phyloP scores from a whole-genome alignment of 331 rosid species.

The Acacia concinna region DNA sequence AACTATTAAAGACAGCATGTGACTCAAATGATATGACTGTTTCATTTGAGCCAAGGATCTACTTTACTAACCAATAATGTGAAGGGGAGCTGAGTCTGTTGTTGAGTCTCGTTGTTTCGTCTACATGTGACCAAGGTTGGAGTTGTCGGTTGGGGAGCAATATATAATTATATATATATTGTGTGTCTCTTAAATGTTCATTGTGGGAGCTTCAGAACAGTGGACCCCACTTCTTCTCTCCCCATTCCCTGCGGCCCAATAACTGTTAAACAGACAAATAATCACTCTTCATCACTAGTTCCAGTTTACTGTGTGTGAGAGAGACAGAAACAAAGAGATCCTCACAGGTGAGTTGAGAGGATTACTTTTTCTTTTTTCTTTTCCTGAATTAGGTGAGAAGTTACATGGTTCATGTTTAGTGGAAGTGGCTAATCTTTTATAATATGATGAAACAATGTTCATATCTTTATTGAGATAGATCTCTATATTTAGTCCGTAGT shows the following conservation, averaged over 20 bases:
- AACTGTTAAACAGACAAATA: background rate
- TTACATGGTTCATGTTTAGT: too few species aligned
- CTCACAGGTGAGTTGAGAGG: too few species aligned
- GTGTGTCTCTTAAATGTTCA: constrained; percentile 32
- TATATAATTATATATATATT: too few species aligned
- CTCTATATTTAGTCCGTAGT: too few species aligned
- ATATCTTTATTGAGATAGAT: too few species aligned
- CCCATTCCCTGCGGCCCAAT: background rate
- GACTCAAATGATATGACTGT: background rate
- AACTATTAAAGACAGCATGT: background rate
- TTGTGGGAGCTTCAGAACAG: constrained; percentile 8
- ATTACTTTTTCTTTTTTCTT: too few species aligned
- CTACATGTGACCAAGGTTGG: background rate
- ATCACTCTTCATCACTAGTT: background rate
- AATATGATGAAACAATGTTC: too few species aligned
- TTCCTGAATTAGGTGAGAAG: too few species aligned
- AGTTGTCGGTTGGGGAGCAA: constrained; percentile 39
- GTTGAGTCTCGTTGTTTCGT: background rate
- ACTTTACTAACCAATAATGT: background rate
- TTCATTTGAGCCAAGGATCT: background rate
- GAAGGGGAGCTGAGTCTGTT: background rate
- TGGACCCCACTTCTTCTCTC: constrained; percentile 27
- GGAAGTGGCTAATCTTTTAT: too few species aligned
- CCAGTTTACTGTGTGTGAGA: background rate
- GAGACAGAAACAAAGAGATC: too few species aligned